A percentile compares a stretch with the other conserved stretches of the same genome.
phyloP scores from a whole-genome alignment of 306 rosid genomes.

The Fragaria ananassa region DNA sequence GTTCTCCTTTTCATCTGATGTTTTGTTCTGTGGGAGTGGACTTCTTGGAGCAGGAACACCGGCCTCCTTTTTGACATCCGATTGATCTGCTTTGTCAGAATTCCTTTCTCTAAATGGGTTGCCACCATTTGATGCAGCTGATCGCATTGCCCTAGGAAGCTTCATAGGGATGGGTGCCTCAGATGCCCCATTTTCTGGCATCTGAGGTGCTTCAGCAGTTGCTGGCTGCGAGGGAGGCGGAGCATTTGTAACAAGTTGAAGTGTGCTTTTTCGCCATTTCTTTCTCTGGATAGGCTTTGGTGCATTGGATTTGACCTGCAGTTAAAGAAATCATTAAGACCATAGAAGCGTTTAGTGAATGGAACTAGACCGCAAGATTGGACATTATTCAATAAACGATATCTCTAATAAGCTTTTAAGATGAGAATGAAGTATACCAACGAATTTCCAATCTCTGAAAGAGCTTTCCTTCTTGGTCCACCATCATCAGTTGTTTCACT shows the following conservation, averaged over 20 bases:
- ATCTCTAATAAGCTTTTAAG: not conserved
- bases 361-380: not conserved
- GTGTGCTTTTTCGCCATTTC: constrained; percentile 64
- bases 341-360: not conserved
- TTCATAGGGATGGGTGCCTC: constrained; percentile 53
- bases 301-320: constrained; percentile 62
- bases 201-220: constrained; percentile 31
- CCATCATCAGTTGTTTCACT: constrained; percentile 39
- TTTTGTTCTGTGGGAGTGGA: constrained; percentile 36
- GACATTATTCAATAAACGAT: not conserved
- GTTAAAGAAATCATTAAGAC: not conserved
- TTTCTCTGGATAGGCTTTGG: constrained; percentile 60
- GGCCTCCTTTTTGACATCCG: constrained; percentile 46
- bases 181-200: constrained; percentile 30
- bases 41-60: constrained; percentile 42
- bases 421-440: constrained; percentile 41
- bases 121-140: constrained; percentile 38
- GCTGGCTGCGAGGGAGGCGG: constrained; percentile 45
- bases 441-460: constrained; percentile 79
- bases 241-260: constrained; percentile 54
- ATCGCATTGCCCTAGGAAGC: constrained; percentile 57
- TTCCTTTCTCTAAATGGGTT: constrained; percentile 64
- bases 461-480: constrained; percentile 50
- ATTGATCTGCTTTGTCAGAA: constrained; percentile 47
- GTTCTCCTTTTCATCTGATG: constrained; percentile 80